phyloP scores from a whole-genome alignment of 495 filamentous ascomycete species.

The Durotheca rogersii region DNA sequence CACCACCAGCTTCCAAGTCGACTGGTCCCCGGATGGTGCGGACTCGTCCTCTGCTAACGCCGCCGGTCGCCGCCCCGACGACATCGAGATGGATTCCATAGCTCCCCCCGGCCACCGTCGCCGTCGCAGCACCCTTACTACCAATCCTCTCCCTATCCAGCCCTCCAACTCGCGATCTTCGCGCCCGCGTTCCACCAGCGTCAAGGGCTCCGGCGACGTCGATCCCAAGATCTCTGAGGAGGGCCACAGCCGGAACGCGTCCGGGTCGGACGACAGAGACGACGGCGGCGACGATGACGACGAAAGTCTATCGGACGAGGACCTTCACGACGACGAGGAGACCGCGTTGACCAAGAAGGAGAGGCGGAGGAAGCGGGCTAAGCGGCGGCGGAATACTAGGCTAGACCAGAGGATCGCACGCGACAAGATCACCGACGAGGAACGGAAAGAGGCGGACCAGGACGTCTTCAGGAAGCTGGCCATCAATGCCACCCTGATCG shows the following conservation, averaged over 20 bases:
- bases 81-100: conserved; percentile 53
- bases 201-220: conserved; percentile 37
- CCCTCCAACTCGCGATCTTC: conserved; percentile 48
- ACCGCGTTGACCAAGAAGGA: conserved; percentile 77
- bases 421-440: conserved; percentile 57
- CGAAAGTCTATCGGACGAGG: conserved; percentile 59
- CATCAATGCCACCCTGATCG: conserved; percentile 75
- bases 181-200: conserved; percentile 48
- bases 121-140: conserved; percentile 57
- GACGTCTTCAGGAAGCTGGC: conserved; percentile 65
- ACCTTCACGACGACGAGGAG: conserved; percentile 85
- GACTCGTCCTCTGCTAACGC: conserved; percentile 26
- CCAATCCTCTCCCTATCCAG: conserved; percentile 43
- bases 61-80: conserved; percentile 34
- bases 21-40: conserved; percentile 33
- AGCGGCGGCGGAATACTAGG: conserved; percentile 64
- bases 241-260: conserved; percentile 28
- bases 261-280: conserved; percentile 29
- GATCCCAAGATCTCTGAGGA: conserved; percentile 47
- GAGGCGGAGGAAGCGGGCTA: conserved; percentile 62
- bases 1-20: conserved; percentile 38
- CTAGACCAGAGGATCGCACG: conserved; percentile 72
- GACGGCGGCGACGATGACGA: conserved; percentile 37
- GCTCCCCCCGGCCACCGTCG: conserved; percentile 53
- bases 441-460: conserved; percentile 68